A percentile compares a stretch with the other conserved stretches of the same genome.
phyloP scores from a whole-genome alignment of 306 rosid species.

The Rubus idaeus region DNA sequence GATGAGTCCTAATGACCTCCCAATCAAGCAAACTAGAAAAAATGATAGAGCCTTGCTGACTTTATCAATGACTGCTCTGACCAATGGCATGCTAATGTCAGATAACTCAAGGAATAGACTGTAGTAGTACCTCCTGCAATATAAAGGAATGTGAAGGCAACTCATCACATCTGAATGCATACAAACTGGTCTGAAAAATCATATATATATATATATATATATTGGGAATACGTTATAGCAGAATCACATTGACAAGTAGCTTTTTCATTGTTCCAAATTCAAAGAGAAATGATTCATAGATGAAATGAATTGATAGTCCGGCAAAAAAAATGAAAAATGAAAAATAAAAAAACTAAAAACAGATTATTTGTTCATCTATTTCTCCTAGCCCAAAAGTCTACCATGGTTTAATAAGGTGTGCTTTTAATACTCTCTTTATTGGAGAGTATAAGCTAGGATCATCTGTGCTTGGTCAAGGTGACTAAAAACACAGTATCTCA shows the following conservation, averaged over 20 bases:
- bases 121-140: constrained; percentile 88
- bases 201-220: neutral
- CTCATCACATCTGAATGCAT: neutral
- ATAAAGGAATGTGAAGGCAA: constrained; percentile 21
- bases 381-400: neutral
- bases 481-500: neutral
- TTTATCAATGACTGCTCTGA: constrained; percentile 65
- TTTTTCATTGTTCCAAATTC: neutral
- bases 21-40: constrained; percentile 82
- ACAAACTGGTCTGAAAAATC: neutral
- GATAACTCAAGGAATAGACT: constrained; percentile 86
- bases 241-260: neutral
- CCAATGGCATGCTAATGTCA: constrained; percentile 75
- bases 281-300: neutral
- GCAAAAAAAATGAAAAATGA: neutral
- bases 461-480: neutral
- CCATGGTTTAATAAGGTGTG: neutral
- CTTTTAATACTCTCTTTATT: neutral
- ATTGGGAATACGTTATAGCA: neutral
- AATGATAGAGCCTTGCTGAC: constrained; percentile 76
- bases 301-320: neutral
- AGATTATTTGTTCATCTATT: neutral
- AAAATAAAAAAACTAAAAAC: neutral
- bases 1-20: constrained; percentile 90
- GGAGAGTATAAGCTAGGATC: neutral